A percentile compares a stretch with the other conserved stretches of the same genome.
These are phyloP conservation scores for Malus sieversii DNA, from an alignment of 306 rosid genomes.

Conservation along the genomic window DNA sequence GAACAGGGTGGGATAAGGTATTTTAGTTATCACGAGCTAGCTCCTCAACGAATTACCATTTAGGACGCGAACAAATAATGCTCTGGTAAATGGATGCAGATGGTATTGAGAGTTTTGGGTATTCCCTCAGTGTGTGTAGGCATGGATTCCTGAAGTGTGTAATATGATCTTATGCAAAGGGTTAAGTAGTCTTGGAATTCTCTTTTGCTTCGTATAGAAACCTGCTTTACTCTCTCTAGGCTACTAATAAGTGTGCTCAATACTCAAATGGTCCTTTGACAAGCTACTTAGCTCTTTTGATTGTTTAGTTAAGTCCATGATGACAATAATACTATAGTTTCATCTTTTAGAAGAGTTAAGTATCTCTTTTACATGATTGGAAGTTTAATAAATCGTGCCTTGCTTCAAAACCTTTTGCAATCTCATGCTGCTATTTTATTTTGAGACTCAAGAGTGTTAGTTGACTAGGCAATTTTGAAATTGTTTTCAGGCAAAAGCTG, in stretches of 20 bases:
- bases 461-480: slow-evolving; percentile 4
- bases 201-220: neutral
- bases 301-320: neutral
- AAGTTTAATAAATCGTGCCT: neutral
- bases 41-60: neutral
- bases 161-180: neutral
- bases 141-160: neutral
- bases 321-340: neutral
- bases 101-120: neutral
- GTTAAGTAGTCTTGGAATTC: neutral
- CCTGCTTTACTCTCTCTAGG: neutral
- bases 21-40: neutral
- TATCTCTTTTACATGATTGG: neutral
- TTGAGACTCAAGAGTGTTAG: neutral
- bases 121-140: neutral
- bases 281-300: neutral
- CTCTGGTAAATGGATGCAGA: neutral
- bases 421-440: neutral
- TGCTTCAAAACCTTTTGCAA: neutral
- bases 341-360: neutral
- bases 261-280: neutral
- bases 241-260: neutral
- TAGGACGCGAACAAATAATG: neutral
- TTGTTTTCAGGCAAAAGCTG: slow-evolving; percentile 84
- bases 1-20: neutral